phyloP scores from a whole-genome alignment of 2,329 filamentous ascomycete species.

The Fusarium sp. region DNA sequence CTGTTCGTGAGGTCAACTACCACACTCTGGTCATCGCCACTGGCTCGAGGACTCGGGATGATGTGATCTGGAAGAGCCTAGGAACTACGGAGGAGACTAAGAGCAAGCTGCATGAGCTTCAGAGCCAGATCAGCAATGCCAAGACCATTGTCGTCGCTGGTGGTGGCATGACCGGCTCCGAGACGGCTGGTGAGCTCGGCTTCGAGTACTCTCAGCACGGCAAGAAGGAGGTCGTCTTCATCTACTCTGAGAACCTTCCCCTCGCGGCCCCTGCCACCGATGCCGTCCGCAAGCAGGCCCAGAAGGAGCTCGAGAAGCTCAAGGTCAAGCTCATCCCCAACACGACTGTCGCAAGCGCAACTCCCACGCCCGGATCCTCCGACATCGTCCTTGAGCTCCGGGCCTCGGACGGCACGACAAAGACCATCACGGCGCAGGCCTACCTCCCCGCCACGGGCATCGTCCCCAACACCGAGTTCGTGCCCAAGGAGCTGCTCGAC shows the following conservation, averaged over 20 bases:
- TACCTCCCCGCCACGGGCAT: slow-evolving; percentile 62
- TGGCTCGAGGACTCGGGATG: slow-evolving; percentile 57
- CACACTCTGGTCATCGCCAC: slow-evolving; percentile 68
- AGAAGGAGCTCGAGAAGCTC: slow-evolving; percentile 56
- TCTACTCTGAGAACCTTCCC: slow-evolving; percentile 55
- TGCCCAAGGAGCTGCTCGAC: slow-evolving; percentile 53
- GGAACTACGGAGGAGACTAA: slow-evolving; percentile 57
- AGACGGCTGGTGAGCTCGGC: slow-evolving; percentile 64
- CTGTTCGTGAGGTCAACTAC: slow-evolving; percentile 57
- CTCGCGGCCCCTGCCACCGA: slow-evolving; percentile 49
- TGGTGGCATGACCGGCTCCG: slow-evolving; percentile 63
- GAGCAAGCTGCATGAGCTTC: slow-evolving; percentile 51
- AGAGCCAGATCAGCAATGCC: slow-evolving; percentile 54
- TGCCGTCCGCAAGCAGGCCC: slow-evolving; percentile 54
- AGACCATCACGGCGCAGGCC: slow-evolving; percentile 56
- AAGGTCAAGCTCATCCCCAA: slow-evolving; percentile 57
- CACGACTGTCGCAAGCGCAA: slow-evolving; percentile 51
- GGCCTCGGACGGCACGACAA: slow-evolving; percentile 48
- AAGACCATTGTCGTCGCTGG: slow-evolving; percentile 64
- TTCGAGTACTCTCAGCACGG: slow-evolving; percentile 57
- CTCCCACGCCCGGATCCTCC: slow-evolving; percentile 33
- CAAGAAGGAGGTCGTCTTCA: slow-evolving; percentile 60
- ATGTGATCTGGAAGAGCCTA: slow-evolving; percentile 63
- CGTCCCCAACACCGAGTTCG: slow-evolving; percentile 58
- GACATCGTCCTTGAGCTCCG: slow-evolving; percentile 52